Base-by-base conservation (phyloP, 768 basidiomycete species). In the Termitomyces sp. region DNA sequence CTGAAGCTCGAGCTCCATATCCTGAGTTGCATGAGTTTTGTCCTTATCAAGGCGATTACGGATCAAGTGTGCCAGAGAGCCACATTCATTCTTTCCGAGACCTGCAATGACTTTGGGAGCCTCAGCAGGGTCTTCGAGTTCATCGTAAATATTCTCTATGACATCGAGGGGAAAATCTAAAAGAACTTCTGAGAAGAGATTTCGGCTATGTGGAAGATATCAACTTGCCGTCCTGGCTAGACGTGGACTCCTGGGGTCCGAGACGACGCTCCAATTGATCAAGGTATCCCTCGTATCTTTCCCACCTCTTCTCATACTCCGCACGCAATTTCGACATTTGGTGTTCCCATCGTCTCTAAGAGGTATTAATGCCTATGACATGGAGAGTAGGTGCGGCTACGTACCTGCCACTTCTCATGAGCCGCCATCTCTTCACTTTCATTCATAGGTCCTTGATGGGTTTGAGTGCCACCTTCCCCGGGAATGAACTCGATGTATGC, bases 401-500 rank as follows among this genome's bases (percentile, higher is more conserved):
- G 30, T 57, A 91, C 93, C 75, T 80, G 78, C 94, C 94, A 97
- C 50, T 74, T 65, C 31, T 86, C 84, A 21, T 81, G 76, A 12
- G 77, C 70, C 31, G 67, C 70, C 21, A 67, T 70, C 68, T 97
- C 93, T 54, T 94, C 94, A 43, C 73, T 80, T 63, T 84, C 84
- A 56, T 79, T 81, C 67, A 85, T 71, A 2, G 91, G 89, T 4
- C 88, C 83, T 54, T 81, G 75, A n/a, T 72, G 72, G 58, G 66
- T 59, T 66, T 76, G 79, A 59, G 71, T 66, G 26, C 87, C 82
- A 59, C 79, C 68, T 53, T 72, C 70, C 21, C 74, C 77, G 57
- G 79, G 74, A 6, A 75, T 61, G 55, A 83, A 84, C 67, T 94
- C 88, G n/a, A 94, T 68, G 68, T 81, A 98, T 0, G 86, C 94